Percentiles rank a stretch among this genome's conserved stretches.
phyloP scores from a whole-genome alignment of 352 stramenopile species.

The Phytophthora foliorum region DNA sequence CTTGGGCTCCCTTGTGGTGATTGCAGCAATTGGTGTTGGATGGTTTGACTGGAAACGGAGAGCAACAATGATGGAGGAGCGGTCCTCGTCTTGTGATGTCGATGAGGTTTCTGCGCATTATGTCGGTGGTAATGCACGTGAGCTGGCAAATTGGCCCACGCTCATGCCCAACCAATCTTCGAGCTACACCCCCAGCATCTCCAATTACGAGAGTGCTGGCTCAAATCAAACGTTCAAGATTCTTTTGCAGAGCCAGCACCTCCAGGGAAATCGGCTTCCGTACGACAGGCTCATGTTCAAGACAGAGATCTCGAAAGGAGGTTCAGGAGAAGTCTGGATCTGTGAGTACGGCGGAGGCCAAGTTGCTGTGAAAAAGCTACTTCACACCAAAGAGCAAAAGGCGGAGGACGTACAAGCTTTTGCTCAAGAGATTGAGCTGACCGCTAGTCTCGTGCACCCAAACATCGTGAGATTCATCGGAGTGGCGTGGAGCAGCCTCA shows the following conservation, averaged over 20 bases:
- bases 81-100: slow-evolving; percentile 6
- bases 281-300: slow-evolving; percentile 30
- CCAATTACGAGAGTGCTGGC: slow-evolving; percentile 25
- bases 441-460: slow-evolving; percentile 54
- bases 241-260: slow-evolving; percentile 24
- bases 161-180: neutral
- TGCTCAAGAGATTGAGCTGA: slow-evolving; percentile 64
- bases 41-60: slow-evolving; percentile 28
- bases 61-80: slow-evolving; percentile 2
- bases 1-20: slow-evolving; percentile 2
- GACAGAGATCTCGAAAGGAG: slow-evolving; percentile 37
- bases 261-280: slow-evolving; percentile 35
- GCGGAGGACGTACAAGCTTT: slow-evolving; percentile 45
- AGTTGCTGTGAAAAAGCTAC: slow-evolving; percentile 57
- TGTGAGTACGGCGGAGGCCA: slow-evolving; percentile 48
- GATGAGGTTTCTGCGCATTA: slow-evolving; percentile 16
- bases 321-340: slow-evolving; percentile 57
- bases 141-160: slow-evolving; percentile 9
- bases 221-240: slow-evolving; percentile 34
- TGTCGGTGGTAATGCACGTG: slow-evolving; percentile 1
- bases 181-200: slow-evolving; percentile 6
- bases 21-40: slow-evolving; percentile 1
- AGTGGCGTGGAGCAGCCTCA: slow-evolving; percentile 59
- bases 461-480: slow-evolving; percentile 62
- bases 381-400: slow-evolving; percentile 36